Percentiles rank a stretch among this genome's conserved stretches.
Conservation (phyloP, 805 yeast genomes). For the Nakazawaea siamensis region DNA sequence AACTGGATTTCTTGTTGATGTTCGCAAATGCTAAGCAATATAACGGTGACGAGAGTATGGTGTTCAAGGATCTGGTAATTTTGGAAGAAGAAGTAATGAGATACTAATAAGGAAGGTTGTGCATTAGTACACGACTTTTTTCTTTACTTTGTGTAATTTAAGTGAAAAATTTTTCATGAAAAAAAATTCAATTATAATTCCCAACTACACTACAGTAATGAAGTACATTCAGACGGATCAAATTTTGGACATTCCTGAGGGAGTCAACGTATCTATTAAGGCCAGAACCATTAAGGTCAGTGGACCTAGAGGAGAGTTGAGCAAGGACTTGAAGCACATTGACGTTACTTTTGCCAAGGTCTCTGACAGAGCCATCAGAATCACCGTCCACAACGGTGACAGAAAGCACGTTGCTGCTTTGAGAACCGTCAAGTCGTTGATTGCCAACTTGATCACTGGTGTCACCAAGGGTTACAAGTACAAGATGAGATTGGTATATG, state of each 20-base stretch:
- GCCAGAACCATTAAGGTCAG: conserved; percentile 84
- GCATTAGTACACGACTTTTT: conserved; percentile 2
- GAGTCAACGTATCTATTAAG: conserved; percentile 84
- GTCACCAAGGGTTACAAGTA: conserved; percentile 98
- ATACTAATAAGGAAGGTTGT: neutral
- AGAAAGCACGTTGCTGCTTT: conserved; percentile 99
- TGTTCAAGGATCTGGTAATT: conserved; percentile 47
- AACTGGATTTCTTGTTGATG: conserved; percentile 46
- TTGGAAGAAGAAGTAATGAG: conserved; percentile 36
- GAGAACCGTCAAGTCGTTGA: conserved; percentile 95
- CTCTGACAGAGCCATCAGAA: conserved; percentile 64
- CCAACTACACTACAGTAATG: conserved; percentile 24
- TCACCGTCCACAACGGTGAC: conserved; percentile 97
- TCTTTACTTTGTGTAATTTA: neutral
- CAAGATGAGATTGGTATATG: conserved; percentile 99
- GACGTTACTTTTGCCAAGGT: conserved; percentile 88
- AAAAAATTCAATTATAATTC: neutral
- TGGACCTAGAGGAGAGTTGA: conserved; percentile 96
- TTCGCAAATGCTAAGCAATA: conserved; percentile 59
- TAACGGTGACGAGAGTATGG: conserved; percentile 61
- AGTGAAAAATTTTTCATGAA: neutral
- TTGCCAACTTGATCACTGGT: conserved; percentile 93
- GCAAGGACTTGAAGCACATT: conserved; percentile 89
- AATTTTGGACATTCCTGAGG: conserved; percentile 71
- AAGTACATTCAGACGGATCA: conserved; percentile 58